Percentiles rank a stretch among this genome's conserved stretches.
Conservation (phyloP, 1,139 yeast genomes). For the Blastobotrys serpentis region DNA sequence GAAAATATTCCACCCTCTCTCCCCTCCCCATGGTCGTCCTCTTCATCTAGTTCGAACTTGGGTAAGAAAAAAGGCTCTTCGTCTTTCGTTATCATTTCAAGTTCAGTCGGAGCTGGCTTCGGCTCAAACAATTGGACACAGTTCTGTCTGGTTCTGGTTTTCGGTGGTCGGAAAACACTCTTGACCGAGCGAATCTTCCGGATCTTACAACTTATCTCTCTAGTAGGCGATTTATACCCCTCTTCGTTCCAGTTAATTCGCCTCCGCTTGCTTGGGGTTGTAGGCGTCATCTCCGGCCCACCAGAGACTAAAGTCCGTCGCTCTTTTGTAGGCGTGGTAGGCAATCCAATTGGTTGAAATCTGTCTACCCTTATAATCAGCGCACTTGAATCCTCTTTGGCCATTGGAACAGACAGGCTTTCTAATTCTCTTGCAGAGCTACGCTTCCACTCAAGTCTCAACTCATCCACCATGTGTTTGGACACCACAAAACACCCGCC, state of each 20-base stretch:
- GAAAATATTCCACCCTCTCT: background rate
- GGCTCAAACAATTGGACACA: background rate
- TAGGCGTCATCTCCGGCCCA: conserved; percentile 3
- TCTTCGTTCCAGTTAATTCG: background rate
- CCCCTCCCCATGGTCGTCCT: background rate
- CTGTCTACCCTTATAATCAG: conserved; percentile 2
- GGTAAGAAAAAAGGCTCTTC: background rate
- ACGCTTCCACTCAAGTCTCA: background rate
- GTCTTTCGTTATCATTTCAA: background rate
- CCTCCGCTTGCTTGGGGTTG: conserved; percentile 3
- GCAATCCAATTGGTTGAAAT: background rate
- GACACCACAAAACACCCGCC: conserved; percentile 1
- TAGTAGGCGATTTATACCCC: background rate
- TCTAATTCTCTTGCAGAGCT: conserved; percentile 5
- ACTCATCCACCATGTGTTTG: conserved; percentile 4
- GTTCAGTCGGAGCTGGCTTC: background rate
- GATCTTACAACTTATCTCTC: background rate
- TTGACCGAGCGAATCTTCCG: background rate
- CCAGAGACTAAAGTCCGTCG: conserved; percentile 2
- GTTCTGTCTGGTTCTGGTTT: background rate
- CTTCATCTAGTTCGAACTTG: background rate
- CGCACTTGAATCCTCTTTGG: background rate
- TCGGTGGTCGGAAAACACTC: background rate
- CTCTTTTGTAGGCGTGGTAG: background rate
- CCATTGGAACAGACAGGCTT: background rate